Conservation (phyloP, 2,329 filamentous ascomycete genomes). For the Dactylellina cionopaga region DNA sequence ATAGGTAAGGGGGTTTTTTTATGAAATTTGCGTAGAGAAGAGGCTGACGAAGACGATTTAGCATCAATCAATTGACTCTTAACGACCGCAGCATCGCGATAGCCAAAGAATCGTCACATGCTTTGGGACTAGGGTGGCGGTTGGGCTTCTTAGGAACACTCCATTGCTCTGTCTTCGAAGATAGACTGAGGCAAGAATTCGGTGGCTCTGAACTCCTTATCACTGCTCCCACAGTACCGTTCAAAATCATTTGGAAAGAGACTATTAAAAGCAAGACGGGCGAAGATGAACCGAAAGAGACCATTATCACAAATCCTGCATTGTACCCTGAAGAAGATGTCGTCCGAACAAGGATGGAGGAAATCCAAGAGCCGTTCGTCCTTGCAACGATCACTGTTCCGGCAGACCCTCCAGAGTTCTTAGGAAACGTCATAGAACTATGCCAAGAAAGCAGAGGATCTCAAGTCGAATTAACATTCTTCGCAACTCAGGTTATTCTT, state of each 20-base stretch:
- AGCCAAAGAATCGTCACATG: constrained; percentile 93
- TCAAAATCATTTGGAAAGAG: constrained; percentile 69
- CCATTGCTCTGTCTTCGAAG: constrained; percentile 99
- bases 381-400: constrained; percentile 87
- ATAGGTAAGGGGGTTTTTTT: constrained; percentile 25
- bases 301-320: constrained; percentile 83
- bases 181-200: constrained; percentile 91
- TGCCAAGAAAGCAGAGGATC: constrained; percentile 82
- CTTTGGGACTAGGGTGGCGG: constrained; percentile 91
- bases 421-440: constrained; percentile 92
- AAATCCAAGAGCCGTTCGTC: constrained; percentile 79
- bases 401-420: constrained; percentile 74
- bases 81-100: constrained; percentile 96
- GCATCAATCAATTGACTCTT: constrained; percentile 89
- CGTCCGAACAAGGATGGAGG: constrained; percentile 67
- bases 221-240: constrained; percentile 93
- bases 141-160: constrained; percentile 95
- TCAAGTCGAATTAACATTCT: constrained; percentile 88
- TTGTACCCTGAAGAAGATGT: constrained; percentile 81
- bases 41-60: constrained; percentile 66
- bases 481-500: constrained; percentile 92
- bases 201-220: constrained; percentile 89
- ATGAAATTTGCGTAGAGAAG: neutral
- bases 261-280: constrained; percentile 76
- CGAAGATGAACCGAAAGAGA: constrained; percentile 63